These are phyloP conservation scores for Neonectria faginata DNA, from an alignment of 2,329 filamentous ascomycete species.

Conservation along the genomic window DNA sequence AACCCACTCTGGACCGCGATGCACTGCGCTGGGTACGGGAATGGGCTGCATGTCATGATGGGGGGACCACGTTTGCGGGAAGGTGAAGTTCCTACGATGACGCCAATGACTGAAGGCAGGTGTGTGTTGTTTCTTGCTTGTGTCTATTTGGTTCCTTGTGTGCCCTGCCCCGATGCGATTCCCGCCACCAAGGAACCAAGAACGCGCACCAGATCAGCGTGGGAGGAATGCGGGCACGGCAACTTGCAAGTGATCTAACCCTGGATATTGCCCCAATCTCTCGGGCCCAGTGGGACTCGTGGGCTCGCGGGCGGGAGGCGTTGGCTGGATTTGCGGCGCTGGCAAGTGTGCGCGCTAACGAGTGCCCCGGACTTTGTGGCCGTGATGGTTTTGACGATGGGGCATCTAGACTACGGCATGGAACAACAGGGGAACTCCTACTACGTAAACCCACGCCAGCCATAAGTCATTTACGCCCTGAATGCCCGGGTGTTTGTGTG, in stretches of 20 bases:
- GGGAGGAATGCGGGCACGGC: constrained; percentile 20
- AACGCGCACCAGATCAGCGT: constrained; percentile 3
- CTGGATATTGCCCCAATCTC: constrained; percentile 42
- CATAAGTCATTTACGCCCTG: too few relatives aligned
- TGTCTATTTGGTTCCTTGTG: neutral
- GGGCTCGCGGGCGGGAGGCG: constrained; percentile 28
- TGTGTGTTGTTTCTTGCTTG: constrained; percentile 24
- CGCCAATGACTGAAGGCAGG: constrained; percentile 24
- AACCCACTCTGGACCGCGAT: constrained; percentile 29
- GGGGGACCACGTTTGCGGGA: constrained; percentile 35
- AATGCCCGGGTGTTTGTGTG: neutral
- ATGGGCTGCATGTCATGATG: constrained; percentile 42
- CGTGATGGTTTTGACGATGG: constrained; percentile 2
- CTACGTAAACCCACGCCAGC: too few relatives aligned
- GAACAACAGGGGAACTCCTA: too few relatives aligned
- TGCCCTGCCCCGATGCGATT: constrained; percentile 18
- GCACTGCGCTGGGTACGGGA: constrained; percentile 33
- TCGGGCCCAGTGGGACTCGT: constrained; percentile 32
- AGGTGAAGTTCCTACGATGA: constrained; percentile 31
- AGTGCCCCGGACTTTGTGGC: constrained; percentile 37
- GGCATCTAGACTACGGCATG: neutral
- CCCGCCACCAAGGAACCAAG: constrained; percentile 27
- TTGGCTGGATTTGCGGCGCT: constrained; percentile 32
- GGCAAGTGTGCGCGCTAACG: constrained; percentile 32
- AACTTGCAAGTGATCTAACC: constrained; percentile 11